A percentile compares a stretch with the other conserved stretches of the same genome.
Evolutionary conservation across 2,329 filamentous ascomycete genomes (phyloP).

Genomic region (Venturia carpophila): DNA sequence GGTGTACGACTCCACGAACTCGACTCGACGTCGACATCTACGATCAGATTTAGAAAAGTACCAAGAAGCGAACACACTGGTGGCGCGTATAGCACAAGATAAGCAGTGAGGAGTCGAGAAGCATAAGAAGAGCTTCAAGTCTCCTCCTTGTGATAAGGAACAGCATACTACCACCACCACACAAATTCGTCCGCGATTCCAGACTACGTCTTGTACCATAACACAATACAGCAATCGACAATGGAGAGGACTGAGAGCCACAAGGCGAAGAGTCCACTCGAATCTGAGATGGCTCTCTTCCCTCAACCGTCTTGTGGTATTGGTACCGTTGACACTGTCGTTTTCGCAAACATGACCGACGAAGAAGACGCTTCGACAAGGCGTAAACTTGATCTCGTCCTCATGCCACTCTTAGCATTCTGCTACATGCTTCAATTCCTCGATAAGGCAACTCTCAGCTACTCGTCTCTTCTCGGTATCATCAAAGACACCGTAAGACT

Average conservation of each 20-base stretch:
- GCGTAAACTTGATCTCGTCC: constrained; percentile 1
- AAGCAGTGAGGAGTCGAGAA: neutral
- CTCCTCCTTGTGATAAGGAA: neutral
- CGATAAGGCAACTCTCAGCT: neutral
- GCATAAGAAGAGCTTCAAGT: neutral
- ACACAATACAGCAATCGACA: neutral
- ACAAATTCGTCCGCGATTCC: neutral
- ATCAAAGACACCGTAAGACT: neutral
- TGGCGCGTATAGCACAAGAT: neutral
- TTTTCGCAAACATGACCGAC: neutral
- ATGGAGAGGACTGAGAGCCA: neutral
- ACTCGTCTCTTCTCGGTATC: constrained; percentile 6
- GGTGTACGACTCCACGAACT: neutral
- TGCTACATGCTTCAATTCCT: constrained; percentile 8
- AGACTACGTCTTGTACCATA: neutral
- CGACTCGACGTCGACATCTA: neutral
- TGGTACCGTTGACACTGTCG: neutral
- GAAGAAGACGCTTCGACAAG: constrained; percentile 1
- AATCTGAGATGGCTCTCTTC: neutral
- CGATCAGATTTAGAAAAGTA: neutral
- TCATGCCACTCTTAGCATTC: constrained; percentile 1
- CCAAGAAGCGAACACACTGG: neutral
- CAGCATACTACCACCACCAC: no score
- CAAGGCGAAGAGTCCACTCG: constrained; percentile 1
- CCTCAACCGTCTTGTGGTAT: neutral